Conservation (phyloP, 1,284 basidiomycete species). For the Exobasidium rhododendri region DNA sequence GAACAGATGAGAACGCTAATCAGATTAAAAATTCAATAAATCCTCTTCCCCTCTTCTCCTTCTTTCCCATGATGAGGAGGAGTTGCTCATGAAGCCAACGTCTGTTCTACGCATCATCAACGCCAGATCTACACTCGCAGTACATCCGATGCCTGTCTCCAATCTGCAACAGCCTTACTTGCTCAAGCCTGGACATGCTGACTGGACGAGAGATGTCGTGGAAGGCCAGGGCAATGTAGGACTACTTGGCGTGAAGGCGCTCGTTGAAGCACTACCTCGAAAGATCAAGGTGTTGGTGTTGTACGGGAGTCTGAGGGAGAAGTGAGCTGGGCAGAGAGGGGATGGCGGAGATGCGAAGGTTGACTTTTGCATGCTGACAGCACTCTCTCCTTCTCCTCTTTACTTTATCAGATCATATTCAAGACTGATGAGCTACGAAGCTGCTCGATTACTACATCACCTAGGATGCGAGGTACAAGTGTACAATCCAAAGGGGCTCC, state of each 20-base stretch:
- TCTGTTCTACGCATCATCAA: no score
- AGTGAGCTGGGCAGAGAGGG: no score
- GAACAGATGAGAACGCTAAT: no score
- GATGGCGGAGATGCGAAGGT: no score
- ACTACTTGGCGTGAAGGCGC: background rate
- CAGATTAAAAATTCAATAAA: no score
- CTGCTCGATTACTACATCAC: constrained; percentile 48
- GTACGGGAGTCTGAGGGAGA: background rate
- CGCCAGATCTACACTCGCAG: no score
- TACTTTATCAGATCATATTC: constrained; percentile 56
- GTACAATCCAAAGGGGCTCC: constrained; percentile 52
- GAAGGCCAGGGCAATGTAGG: background rate
- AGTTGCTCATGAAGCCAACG: no score
- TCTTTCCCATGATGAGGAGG: no score
- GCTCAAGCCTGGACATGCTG: background rate
- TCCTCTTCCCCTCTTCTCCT: no score
- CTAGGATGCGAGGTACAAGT: constrained; percentile 55
- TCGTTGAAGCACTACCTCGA: background rate
- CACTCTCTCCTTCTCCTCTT: no score
- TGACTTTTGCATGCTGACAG: no score
- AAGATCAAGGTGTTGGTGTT: background rate
- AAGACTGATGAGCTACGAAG: constrained; percentile 54
- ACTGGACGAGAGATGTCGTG: background rate
- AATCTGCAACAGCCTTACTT: background rate
- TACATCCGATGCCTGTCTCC: no score